Conservation (phyloP, 495 filamentous ascomycete species). For the Aspergillus heteromorphus region DNA sequence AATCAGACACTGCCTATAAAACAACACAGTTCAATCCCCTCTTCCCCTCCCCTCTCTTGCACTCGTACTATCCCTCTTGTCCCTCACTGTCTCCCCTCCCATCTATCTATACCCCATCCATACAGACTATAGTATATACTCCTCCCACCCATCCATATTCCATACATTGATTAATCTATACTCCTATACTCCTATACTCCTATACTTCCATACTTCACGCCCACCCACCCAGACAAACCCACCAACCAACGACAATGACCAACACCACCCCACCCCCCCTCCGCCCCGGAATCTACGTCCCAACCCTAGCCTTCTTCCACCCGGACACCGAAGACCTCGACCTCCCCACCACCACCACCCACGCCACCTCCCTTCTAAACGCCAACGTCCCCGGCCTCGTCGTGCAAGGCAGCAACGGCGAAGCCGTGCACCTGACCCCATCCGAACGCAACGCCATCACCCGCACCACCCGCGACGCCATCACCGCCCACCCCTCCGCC, state of each 20-base stretch:
- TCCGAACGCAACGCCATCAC: slow-evolving; percentile 67
- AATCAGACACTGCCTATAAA: no score
- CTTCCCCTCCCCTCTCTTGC: neutral
- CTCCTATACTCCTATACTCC: no score
- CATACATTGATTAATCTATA: no score
- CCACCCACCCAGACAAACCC: neutral
- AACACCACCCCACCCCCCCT: slow-evolving; percentile 2
- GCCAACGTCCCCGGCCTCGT: slow-evolving; percentile 76
- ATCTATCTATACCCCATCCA: neutral
- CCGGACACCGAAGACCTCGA: slow-evolving; percentile 55
- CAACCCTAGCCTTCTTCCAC: slow-evolving; percentile 65
- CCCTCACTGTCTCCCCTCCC: neutral
- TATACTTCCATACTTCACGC: neutral
- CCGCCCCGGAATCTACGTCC: slow-evolving; percentile 56
- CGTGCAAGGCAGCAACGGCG: slow-evolving; percentile 87
- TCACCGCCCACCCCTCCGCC: slow-evolving; percentile 61
- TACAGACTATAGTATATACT: neutral
- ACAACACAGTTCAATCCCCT: neutral
- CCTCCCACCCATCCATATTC: neutral
- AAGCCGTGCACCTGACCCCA: slow-evolving; percentile 74
- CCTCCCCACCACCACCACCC: slow-evolving; percentile 59
- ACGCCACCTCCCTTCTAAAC: slow-evolving; percentile 77
- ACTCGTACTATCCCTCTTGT: neutral
- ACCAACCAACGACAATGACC: slow-evolving; percentile 16
- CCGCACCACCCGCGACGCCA: slow-evolving; percentile 64